Conservation (phyloP, 2,329 filamentous ascomycete species). For the Thyridium curvatum region DNA sequence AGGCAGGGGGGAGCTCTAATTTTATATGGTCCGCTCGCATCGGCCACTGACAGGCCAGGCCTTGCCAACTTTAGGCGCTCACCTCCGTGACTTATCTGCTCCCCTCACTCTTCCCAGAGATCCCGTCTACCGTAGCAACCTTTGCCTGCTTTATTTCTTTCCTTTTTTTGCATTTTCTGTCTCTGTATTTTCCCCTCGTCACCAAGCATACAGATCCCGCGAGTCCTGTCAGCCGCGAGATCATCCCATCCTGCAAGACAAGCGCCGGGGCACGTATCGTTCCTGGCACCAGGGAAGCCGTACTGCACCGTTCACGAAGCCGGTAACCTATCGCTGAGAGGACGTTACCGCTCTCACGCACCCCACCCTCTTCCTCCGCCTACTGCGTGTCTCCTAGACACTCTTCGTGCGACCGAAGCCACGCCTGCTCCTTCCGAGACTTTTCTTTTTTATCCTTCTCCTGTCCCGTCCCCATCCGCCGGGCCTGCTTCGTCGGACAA, state of each 20-base stretch:
- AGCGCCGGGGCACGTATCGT: constrained; percentile 23
- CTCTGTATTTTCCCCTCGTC: constrained; percentile 5
- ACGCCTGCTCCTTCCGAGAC: constrained; percentile 7
- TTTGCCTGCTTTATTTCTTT: constrained; percentile 8
- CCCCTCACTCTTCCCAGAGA: constrained; percentile 22
- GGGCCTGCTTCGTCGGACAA: too few relatives aligned
- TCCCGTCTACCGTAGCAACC: constrained; percentile 9
- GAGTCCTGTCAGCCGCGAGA: constrained; percentile 1
- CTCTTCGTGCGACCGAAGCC: constrained; percentile 14
- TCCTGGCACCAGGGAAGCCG: too few relatives aligned
- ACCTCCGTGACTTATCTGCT: constrained; percentile 32
- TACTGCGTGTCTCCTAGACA: constrained; percentile 14
- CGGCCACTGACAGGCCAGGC: constrained; percentile 36
- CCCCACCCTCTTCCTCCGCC: constrained; percentile 16
- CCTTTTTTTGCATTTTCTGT: constrained; percentile 8
- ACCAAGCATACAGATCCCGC: constrained; percentile 1
- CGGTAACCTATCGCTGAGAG: constrained; percentile 14
- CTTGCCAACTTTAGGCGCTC: constrained; percentile 33
- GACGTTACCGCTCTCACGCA: constrained; percentile 24
- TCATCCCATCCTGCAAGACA: constrained; percentile 20
- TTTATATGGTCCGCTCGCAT: constrained; percentile 31
- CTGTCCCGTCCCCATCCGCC: too few relatives aligned
- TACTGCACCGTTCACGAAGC: constrained; percentile 11
- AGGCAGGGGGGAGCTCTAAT: constrained; percentile 35
- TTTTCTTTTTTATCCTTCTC: too few relatives aligned